Conservation (phyloP, 202 grass and related monocot genomes). For the Tripidium arundinaceum region DNA sequence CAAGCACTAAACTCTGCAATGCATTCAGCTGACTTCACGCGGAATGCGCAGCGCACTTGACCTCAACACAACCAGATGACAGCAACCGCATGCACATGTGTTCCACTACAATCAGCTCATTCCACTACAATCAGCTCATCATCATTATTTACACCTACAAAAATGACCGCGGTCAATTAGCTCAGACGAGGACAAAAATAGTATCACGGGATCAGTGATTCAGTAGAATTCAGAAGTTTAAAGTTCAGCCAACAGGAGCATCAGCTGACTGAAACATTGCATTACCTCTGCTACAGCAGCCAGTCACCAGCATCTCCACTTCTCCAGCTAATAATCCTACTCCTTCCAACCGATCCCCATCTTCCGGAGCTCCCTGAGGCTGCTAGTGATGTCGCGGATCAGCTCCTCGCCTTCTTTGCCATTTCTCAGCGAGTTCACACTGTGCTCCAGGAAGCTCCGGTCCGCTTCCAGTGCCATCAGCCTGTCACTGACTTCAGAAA, state of each 20-base stretch:
- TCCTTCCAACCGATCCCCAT: slow-evolving; percentile 45
- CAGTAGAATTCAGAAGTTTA: background rate
- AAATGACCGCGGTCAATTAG: background rate
- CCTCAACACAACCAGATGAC: background rate
- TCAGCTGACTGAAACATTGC: background rate
- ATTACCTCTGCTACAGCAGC: slow-evolving; percentile 36
- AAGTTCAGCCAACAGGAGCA: background rate
- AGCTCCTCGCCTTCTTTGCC: slow-evolving; percentile 56
- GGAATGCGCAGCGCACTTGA: slow-evolving; percentile 5
- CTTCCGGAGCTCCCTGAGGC: slow-evolving; percentile 59
- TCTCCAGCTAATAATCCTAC: slow-evolving; percentile 39
- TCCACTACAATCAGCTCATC: slow-evolving; percentile 2
- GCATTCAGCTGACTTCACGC: background rate
- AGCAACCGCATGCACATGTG: background rate
- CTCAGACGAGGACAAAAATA: background rate
- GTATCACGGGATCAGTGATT: background rate
- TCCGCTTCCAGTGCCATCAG: slow-evolving; percentile 69
- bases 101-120: too few species aligned
- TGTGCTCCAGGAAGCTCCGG: slow-evolving; percentile 76
- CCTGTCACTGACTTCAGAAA: slow-evolving; percentile 49
- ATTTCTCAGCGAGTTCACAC: slow-evolving; percentile 71
- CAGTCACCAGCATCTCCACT: slow-evolving; percentile 16
- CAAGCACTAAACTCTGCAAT: background rate
- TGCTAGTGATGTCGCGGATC: slow-evolving; percentile 61
- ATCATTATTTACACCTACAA: slow-evolving; percentile 33